phyloP scores from a whole-genome alignment of 176 grass and related monocot species.

The Metroxylon sagu region DNA sequence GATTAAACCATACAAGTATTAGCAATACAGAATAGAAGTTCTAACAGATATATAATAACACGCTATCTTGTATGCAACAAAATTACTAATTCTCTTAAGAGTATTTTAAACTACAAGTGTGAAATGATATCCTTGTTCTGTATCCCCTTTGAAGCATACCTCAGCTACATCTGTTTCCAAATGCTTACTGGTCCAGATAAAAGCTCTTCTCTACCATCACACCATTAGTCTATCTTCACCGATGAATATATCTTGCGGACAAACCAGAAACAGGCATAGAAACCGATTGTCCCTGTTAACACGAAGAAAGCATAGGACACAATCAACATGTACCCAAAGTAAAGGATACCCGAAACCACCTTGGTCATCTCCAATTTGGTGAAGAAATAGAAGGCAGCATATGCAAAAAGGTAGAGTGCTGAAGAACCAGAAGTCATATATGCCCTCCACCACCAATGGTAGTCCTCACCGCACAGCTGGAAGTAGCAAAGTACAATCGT shows the following conservation, averaged over 20 bases:
- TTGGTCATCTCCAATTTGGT: conserved; percentile 77
- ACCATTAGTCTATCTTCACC: conserved; percentile 63
- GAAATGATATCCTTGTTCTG: too few species aligned
- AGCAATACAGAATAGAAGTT: too few species aligned
- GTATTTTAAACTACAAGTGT: too few species aligned
- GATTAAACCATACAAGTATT: too few species aligned
- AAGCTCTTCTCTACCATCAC: too few species aligned
- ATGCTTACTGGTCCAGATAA: too few species aligned
- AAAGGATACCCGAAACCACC: conserved; percentile 58
- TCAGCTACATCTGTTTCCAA: too few species aligned
- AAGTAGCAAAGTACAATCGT: conserved; percentile 80
- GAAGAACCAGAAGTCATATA: conserved; percentile 65
- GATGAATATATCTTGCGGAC: conserved; percentile 74
- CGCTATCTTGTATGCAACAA: too few species aligned
- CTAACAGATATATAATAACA: too few species aligned
- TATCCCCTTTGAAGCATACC: too few species aligned
- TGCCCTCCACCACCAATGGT: conserved; percentile 78
- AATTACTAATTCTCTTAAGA: too few species aligned
- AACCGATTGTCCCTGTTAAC: conserved; percentile 66
- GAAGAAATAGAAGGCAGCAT: conserved; percentile 75
- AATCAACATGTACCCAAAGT: conserved; percentile 82
- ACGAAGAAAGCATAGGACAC: conserved; percentile 77
- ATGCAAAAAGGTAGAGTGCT: conserved; percentile 59
- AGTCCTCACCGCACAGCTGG: conserved; percentile 74
- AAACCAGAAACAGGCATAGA: conserved; percentile 79